Base-by-base conservation (phyloP, 129 eudicot genomes). In the Saposhnikovia divaricata region DNA sequence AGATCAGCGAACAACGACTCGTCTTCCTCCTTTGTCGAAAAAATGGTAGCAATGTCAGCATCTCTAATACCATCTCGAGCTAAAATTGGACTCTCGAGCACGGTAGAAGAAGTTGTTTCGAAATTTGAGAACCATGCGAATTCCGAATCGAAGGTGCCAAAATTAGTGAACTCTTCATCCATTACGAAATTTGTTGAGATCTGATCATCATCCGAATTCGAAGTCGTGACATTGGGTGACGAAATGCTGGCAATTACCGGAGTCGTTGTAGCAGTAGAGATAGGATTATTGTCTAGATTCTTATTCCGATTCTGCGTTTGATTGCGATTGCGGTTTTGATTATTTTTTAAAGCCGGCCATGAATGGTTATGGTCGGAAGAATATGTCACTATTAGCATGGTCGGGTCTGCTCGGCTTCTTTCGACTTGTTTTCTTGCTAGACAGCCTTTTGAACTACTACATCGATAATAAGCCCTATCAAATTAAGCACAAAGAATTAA, bases 371-470 rank as follows among this genome's bases (percentile, higher is more conserved):
- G 98, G 2, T 95, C 98, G 61, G 89, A 87, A 50, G 97, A 90
- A 75, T 95, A 95, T 21, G 97, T 95, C 59, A 95, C 91, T 47
- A 90, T 75, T 43, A 95, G 85, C 97, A 82, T 87, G 21, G 86
- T 83, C 40, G 98, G 97, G 87, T 95, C 94, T 70, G 80, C 46
- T 21, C 90, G 90, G 84, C 87, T 95, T 31, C 98, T 87, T 79
- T 95, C 97, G 6, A 95, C 98, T 90, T 95, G 98, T 85, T 95
- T 95, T 85, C 93, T 89, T 77, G 98, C 97, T 23, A 97, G 96
- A 80, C 98, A 95, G 12, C 98, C 97, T 77, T 95, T 95, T 38
- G 96, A 95, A 69, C 97, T 95, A 82, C 98, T 95, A 77, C 98
- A 95, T 76, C 98, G 89, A 82, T 95, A 95, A 72, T 95, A 95